Percentiles rank a stretch among this genome's conserved stretches.
phyloP scores from a whole-genome alignment of 495 filamentous ascomycete genomes.

The Podospora conica region DNA sequence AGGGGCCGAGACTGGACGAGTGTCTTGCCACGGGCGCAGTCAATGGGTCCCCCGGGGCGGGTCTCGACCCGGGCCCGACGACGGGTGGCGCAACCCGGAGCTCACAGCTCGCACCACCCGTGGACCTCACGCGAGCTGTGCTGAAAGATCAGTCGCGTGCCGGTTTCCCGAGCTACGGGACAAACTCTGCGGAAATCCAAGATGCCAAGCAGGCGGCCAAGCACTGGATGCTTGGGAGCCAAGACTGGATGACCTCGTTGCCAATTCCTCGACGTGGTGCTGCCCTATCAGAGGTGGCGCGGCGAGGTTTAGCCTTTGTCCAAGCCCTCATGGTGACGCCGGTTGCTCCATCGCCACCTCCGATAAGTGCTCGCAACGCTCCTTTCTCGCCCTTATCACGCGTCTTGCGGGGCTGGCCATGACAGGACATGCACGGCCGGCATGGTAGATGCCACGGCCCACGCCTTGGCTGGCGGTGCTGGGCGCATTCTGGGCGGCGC shows the following conservation, averaged over 20 bases:
- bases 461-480: constrained; percentile 9
- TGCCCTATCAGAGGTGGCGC: constrained; percentile 8
- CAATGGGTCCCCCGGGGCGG: not conserved
- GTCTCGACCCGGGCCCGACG: not conserved
- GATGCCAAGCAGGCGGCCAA: constrained; percentile 13
- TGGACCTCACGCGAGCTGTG: too few relatives aligned
- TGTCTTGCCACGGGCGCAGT: not conserved
- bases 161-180: not conserved
- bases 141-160: not conserved
- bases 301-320: constrained; percentile 17
- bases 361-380: constrained; percentile 1
- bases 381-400: constrained; percentile 12
- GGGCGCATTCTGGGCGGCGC: not conserved
- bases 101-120: not conserved
- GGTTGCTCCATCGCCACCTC: constrained; percentile 15
- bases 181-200: not conserved
- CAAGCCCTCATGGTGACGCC: constrained; percentile 16
- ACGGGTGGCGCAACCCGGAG: not conserved
- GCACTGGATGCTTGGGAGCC: constrained; percentile 11
- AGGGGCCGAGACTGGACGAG: not conserved
- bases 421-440: not conserved
- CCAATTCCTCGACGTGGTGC: not conserved
- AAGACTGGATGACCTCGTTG: constrained; percentile 15
- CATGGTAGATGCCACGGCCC: not conserved
- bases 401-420: not conserved